Evolutionary conservation across 495 filamentous ascomycete species (phyloP), one percentile per base, ranked within the genome.

Genomic region (Xylaria palmicola): DNA sequence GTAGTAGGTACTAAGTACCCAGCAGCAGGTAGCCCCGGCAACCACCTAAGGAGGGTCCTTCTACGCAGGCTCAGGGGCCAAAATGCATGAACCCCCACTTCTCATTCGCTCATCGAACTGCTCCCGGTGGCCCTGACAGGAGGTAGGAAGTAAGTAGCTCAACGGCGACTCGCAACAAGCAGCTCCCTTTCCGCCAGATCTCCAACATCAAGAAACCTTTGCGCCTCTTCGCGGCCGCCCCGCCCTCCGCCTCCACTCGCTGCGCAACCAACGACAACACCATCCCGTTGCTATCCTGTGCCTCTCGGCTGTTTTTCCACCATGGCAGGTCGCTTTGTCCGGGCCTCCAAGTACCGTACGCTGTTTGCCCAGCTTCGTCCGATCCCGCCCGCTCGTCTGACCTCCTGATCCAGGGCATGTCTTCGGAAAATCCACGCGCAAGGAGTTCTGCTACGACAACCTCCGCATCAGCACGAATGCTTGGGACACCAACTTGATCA

Each of bases 281-380:
- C 40, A n/a, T n/a, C 17, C 34, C 17, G 19, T 36, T 41, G 19
- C 44, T 32, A 15, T 57, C 44, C 24, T 17, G 8, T 41, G 3
- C 13, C 55, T 49, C 32, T 22, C 10, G 24, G 10, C 8, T 12
- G 30, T 32, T 50, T 36, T 45, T 63, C 62, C 66, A 65, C 64
- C 69, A 98, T 98, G 94, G 87, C 93, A 73, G 92, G 92, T 73
- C 91, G 94, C 75, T 98, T 98, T 78, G 95, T 98, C 76, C 88
- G 94, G 79, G 88, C 92, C 75, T 97, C 93, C 69, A 98, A 98
- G 77, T 98, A 97, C 81, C 92, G 95, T 97, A 81, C 82, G 93
- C 83, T 19, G 56, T 57, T n/a, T 57, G 63, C 65, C 52, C 54
- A 59, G 19, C 62, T 62, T 60, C 49, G 67, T 63, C 60, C 66